phyloP scores from a whole-genome alignment of 345 rosid genomes.

The Eucalyptus cloeziana region DNA sequence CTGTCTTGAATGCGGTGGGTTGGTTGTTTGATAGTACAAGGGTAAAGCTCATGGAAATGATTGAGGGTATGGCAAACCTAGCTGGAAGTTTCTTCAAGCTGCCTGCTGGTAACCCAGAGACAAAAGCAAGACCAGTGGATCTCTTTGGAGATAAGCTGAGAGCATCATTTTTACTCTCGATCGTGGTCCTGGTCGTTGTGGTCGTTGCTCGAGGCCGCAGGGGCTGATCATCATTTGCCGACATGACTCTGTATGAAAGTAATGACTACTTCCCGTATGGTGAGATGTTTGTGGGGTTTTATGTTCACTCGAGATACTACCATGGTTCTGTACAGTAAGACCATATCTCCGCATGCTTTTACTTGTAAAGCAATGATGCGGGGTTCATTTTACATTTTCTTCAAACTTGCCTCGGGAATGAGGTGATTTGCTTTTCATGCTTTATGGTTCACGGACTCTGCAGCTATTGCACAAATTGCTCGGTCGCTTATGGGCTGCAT shows the following conservation, averaged over 20 bases:
- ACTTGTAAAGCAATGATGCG: not conserved
- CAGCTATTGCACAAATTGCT: not conserved
- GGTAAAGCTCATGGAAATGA: slow-evolving; percentile 20
- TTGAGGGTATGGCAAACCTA: slow-evolving; percentile 35
- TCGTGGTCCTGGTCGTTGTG: slow-evolving; percentile 28
- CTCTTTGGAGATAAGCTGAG: slow-evolving; percentile 10
- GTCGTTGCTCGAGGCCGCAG: slow-evolving; percentile 11
- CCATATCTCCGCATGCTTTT: not conserved
- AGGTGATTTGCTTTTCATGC: not conserved
- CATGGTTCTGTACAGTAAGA: not conserved
- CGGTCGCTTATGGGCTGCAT: not conserved
- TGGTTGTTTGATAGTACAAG: slow-evolving; percentile 43
- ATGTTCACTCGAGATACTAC: not conserved
- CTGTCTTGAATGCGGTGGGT: slow-evolving; percentile 18
- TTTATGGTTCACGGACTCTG: not conserved
- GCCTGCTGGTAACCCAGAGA: slow-evolving; percentile 11
- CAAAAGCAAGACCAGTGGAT: not conserved
- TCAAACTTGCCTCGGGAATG: not conserved
- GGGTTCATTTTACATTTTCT: not conserved
- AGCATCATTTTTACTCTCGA: slow-evolving; percentile 25
- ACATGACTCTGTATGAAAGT: slow-evolving; percentile 8
- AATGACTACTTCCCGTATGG: not conserved
- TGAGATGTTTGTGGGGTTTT: not conserved
- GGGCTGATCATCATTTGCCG: slow-evolving; percentile 32
- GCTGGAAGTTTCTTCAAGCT: slow-evolving; percentile 22